Conservation (phyloP, 129 eudicot species). For the Tanacetum coccineum region DNA sequence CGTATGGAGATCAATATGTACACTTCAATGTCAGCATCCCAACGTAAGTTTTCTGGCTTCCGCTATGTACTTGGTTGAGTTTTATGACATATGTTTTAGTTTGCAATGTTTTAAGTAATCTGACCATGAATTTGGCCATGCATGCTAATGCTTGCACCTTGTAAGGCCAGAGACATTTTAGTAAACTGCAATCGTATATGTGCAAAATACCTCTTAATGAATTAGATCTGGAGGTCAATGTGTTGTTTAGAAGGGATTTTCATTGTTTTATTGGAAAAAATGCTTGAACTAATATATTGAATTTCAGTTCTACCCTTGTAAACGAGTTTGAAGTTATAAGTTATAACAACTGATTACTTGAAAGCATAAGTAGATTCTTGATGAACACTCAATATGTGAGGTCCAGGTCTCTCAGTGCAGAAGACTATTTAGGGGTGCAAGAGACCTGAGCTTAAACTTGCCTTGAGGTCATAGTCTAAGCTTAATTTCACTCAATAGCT, state of each 20-base stretch:
- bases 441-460: too few relatives aligned
- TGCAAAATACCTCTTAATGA: neutral
- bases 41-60: conserved; percentile 42
- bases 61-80: neutral
- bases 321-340: neutral
- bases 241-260: neutral
- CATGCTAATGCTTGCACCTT: neutral
- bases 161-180: neutral
- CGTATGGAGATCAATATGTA: conserved; percentile 79
- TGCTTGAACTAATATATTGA: too few relatives aligned
- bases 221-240: neutral
- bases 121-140: too few relatives aligned
- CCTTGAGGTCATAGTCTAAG: too few relatives aligned
- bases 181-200: neutral
- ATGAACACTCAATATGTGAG: too few relatives aligned
- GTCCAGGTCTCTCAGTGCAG: too few relatives aligned
- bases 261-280: neutral
- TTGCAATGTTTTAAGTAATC: neutral
- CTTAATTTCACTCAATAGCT: too few relatives aligned
- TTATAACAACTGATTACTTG: too few relatives aligned
- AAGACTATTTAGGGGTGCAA: too few relatives aligned
- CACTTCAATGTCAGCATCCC: conserved; percentile 88
- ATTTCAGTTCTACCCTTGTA: neutral
- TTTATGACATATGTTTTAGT: neutral
- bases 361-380: too few relatives aligned